phyloP scores from a whole-genome alignment of 345 rosid genomes.

The Euphorbia peplus region DNA sequence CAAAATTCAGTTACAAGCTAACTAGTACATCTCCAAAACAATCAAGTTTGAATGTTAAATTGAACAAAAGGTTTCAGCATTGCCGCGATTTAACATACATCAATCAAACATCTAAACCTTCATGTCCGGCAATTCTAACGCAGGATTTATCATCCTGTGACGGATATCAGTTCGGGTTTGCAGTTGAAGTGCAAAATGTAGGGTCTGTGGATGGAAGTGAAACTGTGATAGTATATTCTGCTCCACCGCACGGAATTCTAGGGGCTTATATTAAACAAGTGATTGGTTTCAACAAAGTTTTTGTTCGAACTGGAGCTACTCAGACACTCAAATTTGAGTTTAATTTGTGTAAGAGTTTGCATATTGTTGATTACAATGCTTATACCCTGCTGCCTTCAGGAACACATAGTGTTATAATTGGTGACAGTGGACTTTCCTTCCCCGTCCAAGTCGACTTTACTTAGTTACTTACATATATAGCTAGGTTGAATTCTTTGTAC shows the following conservation, averaged over 20 bases:
- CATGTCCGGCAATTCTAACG: slow-evolving; percentile 19
- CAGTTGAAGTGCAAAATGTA: slow-evolving; percentile 8
- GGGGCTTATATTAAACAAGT: slow-evolving; percentile 12
- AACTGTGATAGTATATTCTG: slow-evolving; percentile 13
- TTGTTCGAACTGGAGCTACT: background rate
- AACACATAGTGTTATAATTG: slow-evolving; percentile 11
- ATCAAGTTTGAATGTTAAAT: background rate
- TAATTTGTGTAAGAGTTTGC: slow-evolving; percentile 13
- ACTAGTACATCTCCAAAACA: background rate
- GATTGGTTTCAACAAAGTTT: slow-evolving; percentile 17
- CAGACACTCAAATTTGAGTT: slow-evolving; percentile 10
- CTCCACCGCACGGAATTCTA: slow-evolving; percentile 16
- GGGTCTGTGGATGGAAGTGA: slow-evolving; percentile 15
- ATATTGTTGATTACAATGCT: slow-evolving; percentile 8
- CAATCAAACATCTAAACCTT: background rate
- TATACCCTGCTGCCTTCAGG: slow-evolving; percentile 14
- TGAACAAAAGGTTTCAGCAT: slow-evolving; percentile 22
- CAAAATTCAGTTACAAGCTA: slow-evolving; percentile 21
- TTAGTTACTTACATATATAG: background rate
- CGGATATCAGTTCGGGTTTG: background rate
- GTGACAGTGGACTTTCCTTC: slow-evolving; percentile 2
- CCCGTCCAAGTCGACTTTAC: background rate
- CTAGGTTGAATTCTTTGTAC: no score
- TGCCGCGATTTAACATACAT: slow-evolving; percentile 21
- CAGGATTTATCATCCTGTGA: background rate